Percentiles rank a stretch among this genome's conserved stretches.
These are phyloP conservation scores for Pleochaeta shiraiana DNA, from an alignment of 2,329 filamentous ascomycete genomes.

Conservation along the genomic window DNA sequence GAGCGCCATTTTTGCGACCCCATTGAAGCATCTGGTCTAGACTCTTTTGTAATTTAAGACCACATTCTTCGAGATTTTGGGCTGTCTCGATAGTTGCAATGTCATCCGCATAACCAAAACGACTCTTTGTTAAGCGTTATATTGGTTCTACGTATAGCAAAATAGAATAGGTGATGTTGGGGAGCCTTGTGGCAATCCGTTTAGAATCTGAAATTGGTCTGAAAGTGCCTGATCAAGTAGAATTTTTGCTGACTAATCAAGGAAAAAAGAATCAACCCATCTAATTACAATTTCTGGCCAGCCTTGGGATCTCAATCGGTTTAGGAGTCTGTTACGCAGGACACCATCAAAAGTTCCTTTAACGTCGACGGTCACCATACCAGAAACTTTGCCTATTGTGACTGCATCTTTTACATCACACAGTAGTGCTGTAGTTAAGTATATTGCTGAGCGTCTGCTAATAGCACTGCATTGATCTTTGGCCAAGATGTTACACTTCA, in stretches of 20 bases:
- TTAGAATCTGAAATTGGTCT: too few species aligned
- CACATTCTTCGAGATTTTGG: neutral
- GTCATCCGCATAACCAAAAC: neutral
- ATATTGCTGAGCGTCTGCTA: neutral
- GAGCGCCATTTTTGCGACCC: neutral
- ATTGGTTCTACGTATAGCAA: neutral
- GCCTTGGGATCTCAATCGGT: neutral
- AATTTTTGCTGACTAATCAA: too few species aligned
- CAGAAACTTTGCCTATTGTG: conserved; percentile 7
- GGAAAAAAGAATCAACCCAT: too few species aligned
- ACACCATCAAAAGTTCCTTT: neutral
- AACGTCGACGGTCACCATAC: neutral
- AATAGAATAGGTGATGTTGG: neutral
- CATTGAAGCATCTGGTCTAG: neutral
- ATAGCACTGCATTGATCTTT: neutral
- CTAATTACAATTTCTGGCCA: neutral
- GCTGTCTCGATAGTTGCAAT: neutral
- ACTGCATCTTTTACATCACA: neutral
- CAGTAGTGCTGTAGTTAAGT: neutral
- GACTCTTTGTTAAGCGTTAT: neutral
- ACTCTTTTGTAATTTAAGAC: neutral
- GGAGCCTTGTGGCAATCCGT: neutral
- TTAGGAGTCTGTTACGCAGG: neutral
- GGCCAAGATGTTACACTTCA: neutral
- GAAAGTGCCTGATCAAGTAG: too few species aligned